Conservation (phyloP, 352 stramenopile genomes). For the Pythium vanterpoolii region DNA sequence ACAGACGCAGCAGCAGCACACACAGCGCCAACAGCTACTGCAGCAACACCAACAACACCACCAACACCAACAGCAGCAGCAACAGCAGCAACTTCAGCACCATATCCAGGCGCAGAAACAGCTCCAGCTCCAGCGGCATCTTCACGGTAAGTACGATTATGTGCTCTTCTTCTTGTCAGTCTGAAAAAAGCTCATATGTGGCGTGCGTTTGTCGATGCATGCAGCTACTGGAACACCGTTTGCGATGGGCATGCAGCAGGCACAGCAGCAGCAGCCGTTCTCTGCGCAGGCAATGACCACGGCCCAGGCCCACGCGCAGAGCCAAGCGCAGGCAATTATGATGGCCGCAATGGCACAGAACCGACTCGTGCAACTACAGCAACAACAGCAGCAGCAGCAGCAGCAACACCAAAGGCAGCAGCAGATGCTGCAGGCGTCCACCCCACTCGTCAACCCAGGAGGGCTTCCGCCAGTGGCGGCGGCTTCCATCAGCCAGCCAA, state of each 20-base stretch:
- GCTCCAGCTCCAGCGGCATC: slow-evolving; percentile 15
- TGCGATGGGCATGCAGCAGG: background rate
- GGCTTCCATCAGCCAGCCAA: background rate
- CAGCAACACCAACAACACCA: slow-evolving; percentile 5
- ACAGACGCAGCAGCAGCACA: slow-evolving; percentile 14
- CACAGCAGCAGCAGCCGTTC: slow-evolving; percentile 2
- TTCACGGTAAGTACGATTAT: slow-evolving; percentile 10
- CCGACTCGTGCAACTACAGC: background rate
- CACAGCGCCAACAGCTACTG: slow-evolving; percentile 4
- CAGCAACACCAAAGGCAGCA: slow-evolving; percentile 6
- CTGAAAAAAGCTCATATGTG: background rate
- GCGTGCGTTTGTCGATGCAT: background rate
- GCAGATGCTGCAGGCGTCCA: background rate
- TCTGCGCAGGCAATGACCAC: background rate
- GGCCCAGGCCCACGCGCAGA: slow-evolving; percentile 1
- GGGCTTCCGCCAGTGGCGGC: background rate
- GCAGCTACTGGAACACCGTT: slow-evolving; percentile 2
- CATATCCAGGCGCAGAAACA: slow-evolving; percentile 21
- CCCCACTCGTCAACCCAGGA: background rate
- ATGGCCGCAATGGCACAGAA: slow-evolving; percentile 19
- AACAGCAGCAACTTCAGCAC: slow-evolving; percentile 20
- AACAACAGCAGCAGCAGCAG: slow-evolving; percentile 4
- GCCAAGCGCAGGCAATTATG: slow-evolving; percentile 21
- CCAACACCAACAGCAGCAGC: slow-evolving; percentile 5
- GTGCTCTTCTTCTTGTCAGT: background rate